Conservation (phyloP, 192 early-diverging fungal genomes). For the Coemansia sp. region DNA sequence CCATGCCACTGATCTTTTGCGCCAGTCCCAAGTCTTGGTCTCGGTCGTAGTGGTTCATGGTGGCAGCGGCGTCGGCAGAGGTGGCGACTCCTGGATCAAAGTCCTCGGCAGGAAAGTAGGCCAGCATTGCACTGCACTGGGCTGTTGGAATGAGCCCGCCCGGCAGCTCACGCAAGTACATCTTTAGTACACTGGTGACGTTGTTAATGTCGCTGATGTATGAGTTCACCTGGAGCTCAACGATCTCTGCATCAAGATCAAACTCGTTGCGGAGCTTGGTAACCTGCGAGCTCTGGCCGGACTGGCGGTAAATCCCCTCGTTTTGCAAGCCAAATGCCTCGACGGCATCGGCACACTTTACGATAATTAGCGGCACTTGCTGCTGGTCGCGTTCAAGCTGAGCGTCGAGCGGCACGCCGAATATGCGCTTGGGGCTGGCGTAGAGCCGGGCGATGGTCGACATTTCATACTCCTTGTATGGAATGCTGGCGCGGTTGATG, state of each 20-base stretch:
- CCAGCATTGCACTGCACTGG: slow-evolving; percentile 30
- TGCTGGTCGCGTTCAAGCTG: slow-evolving; percentile 69
- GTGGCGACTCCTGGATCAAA: slow-evolving; percentile 6
- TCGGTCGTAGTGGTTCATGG: slow-evolving; percentile 3
- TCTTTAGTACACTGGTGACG: slow-evolving; percentile 81
- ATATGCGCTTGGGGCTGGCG: slow-evolving; percentile 70
- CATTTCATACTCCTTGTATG: slow-evolving; percentile 44
- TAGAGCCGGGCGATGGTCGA: slow-evolving; percentile 56
- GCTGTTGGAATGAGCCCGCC: slow-evolving; percentile 75
- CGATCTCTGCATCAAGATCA: slow-evolving; percentile 68
- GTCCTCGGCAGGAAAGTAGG: slow-evolving; percentile 19
- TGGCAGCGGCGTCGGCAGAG: slow-evolving; percentile 4
- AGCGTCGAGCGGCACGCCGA: slow-evolving; percentile 73
- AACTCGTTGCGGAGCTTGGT: slow-evolving; percentile 69
- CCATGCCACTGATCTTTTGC: slow-evolving; percentile 32
- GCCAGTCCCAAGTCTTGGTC: slow-evolving; percentile 29
- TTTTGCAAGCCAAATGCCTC: slow-evolving; percentile 73
- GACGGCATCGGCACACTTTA: slow-evolving; percentile 76
- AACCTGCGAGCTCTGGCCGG: slow-evolving; percentile 74
- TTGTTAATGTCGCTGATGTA: slow-evolving; percentile 74
- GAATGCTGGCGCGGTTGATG: slow-evolving; percentile 39
- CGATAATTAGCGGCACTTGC: slow-evolving; percentile 74
- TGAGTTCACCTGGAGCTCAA: slow-evolving; percentile 62
- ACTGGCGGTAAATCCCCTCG: slow-evolving; percentile 88
- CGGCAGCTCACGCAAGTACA: slow-evolving; percentile 94